These are phyloP conservation scores for Microdochium trichocladiopsis DNA, from an alignment of 2,329 filamentous ascomycete species.

Conservation along the genomic window DNA sequence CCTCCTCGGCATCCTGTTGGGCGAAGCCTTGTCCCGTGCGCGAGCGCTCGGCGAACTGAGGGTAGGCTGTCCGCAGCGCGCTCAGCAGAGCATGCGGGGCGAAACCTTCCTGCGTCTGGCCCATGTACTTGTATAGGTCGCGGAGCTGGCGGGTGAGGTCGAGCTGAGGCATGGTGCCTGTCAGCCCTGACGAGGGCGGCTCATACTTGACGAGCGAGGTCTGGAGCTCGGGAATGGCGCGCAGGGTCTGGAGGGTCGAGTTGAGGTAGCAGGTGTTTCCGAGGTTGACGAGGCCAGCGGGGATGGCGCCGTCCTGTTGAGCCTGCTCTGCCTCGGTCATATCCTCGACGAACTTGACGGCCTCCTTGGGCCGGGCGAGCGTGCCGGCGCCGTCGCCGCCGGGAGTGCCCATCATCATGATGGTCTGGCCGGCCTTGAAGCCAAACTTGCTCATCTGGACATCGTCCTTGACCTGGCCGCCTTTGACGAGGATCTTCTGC, in stretches of 20 bases:
- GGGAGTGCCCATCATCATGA: slow-evolving; percentile 97
- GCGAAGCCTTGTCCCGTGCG: slow-evolving; percentile 79
- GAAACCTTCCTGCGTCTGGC: slow-evolving; percentile 80
- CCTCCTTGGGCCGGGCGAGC: slow-evolving; percentile 68
- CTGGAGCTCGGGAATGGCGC: slow-evolving; percentile 85
- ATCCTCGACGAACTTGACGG: slow-evolving; percentile 86
- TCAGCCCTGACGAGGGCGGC: slow-evolving; percentile 13
- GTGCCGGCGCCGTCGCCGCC: slow-evolving; percentile 52
- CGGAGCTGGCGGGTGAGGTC: slow-evolving; percentile 74
- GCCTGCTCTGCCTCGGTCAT: slow-evolving; percentile 95
- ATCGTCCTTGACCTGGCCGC: slow-evolving; percentile 92
- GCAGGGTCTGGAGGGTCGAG: slow-evolving; percentile 87
- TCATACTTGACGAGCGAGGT: slow-evolving; percentile 61
- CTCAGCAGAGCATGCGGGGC: slow-evolving; percentile 77
- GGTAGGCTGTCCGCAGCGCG: slow-evolving; percentile 70
- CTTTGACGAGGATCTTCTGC: slow-evolving; percentile 93
- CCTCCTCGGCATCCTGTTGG: slow-evolving; percentile 98
- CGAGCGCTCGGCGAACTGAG: slow-evolving; percentile 87
- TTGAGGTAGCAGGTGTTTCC: slow-evolving; percentile 99
- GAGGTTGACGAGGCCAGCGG: slow-evolving; percentile 82
- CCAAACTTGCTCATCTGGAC: slow-evolving; percentile 76
- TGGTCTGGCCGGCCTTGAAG: slow-evolving; percentile 76
- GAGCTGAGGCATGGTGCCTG: slow-evolving; percentile 38
- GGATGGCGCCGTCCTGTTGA: slow-evolving; percentile 73
- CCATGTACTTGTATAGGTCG: slow-evolving; percentile 84